These are phyloP conservation scores for Diaporthe aspalathi DNA, from an alignment of 2,329 filamentous ascomycete species.

Conservation along the genomic window DNA sequence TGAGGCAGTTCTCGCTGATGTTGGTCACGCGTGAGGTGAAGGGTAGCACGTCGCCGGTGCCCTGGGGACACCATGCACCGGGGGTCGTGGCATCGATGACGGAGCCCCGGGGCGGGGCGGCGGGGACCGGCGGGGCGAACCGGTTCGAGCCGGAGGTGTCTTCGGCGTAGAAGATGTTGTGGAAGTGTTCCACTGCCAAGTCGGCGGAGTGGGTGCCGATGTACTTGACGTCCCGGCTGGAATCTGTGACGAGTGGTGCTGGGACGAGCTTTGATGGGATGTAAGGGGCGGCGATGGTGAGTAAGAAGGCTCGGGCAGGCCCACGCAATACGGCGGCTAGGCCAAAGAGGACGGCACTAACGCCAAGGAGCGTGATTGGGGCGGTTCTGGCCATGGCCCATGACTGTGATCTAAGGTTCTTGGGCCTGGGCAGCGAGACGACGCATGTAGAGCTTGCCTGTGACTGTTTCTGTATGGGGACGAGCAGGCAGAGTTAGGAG, in stretches of 20 bases:
- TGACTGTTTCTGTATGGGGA: neutral
- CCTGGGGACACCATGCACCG: conserved; percentile 48
- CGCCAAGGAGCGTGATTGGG: neutral
- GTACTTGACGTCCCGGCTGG: conserved; percentile 42
- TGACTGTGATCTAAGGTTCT: too few species aligned
- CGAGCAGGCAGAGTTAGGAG: too few species aligned
- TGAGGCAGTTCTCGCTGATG: conserved; percentile 45
- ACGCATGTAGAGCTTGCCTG: neutral
- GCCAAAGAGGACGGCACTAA: conserved; percentile 24
- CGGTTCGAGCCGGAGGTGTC: conserved; percentile 46
- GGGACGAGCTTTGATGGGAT: neutral
- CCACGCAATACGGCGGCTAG: neutral
- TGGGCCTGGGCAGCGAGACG: neutral
- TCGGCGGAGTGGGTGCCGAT: conserved; percentile 41
- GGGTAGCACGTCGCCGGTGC: conserved; percentile 41
- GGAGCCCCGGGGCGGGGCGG: conserved; percentile 40
- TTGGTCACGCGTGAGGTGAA: conserved; percentile 42
- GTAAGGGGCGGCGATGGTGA: neutral
- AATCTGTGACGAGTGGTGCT: conserved; percentile 14
- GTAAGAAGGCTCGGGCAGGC: neutral
- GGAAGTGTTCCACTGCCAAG: conserved; percentile 47
- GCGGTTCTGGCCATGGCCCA: conserved; percentile 1
- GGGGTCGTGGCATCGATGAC: conserved; percentile 45
- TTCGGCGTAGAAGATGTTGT: conserved; percentile 48
- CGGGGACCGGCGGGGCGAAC: conserved; percentile 47